Conservation (phyloP, 495 filamentous ascomycete species). For the Halenospora varia region DNA sequence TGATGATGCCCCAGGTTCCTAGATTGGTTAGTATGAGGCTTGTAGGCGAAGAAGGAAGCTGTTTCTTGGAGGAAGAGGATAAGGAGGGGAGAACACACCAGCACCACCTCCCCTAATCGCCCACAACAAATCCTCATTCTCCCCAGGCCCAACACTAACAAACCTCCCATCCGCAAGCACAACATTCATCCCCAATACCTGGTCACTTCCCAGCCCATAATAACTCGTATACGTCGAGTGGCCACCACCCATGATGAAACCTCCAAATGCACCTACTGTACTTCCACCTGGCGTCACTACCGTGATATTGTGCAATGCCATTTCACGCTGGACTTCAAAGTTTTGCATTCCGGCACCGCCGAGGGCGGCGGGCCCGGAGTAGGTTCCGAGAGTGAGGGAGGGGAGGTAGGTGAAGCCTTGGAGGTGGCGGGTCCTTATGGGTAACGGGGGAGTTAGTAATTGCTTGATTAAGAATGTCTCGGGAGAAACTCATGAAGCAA, state of each 20-base stretch:
- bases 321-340: conserved; percentile 45
- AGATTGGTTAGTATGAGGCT: neutral
- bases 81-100: neutral
- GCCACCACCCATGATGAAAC: conserved; percentile 59
- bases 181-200: conserved; percentile 56
- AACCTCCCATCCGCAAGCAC: conserved; percentile 50
- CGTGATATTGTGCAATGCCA: conserved; percentile 36
- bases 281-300: conserved; percentile 47
- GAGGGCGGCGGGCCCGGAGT: conserved; percentile 33
- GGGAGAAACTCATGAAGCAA: too few relatives aligned
- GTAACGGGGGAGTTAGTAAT: too few relatives aligned
- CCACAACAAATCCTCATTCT: conserved; percentile 43
- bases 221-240: conserved; percentile 48
- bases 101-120: conserved; percentile 54
- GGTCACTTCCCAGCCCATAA: conserved; percentile 60
- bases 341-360: conserved; percentile 57
- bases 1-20: conserved; percentile 15
- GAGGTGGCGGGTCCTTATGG: conserved; percentile 20
- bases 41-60: too few relatives aligned
- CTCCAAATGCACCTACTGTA: conserved; percentile 35
- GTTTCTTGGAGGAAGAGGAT: neutral
- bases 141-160: conserved; percentile 33
- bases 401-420: conserved; percentile 14
- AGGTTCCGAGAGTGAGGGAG: conserved; percentile 17
- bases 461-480: too few relatives aligned